Base-by-base conservation (phyloP, 805 yeast genomes). In the Wickerhamiella domercqiae region DNA sequence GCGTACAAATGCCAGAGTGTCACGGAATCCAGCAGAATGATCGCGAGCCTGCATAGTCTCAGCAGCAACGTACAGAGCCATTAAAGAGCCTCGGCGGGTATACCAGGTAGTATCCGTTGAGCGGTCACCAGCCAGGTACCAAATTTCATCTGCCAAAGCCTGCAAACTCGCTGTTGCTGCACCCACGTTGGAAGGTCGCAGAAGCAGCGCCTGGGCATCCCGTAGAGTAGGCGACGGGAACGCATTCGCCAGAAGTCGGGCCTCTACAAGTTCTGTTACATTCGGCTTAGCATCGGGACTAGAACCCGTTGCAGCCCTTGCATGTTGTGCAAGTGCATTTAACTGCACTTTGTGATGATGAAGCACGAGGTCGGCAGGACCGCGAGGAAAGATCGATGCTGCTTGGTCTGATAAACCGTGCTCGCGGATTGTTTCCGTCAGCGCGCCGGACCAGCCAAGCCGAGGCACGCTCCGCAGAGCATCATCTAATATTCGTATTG, bases 61-160 rank as follows among this genome's bases (percentile, higher is more conserved):
- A 29, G 54, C 42, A 28, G 77, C 70, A 2, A 79, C 78, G 55
- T 80, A 82, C 2, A 78, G 68, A 2, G 78, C 65, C 18, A 80
- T 68, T 13, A 87, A 53, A 6, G 79, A 68, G 13, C 78, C 61
- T 46, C 98, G 65, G 52, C 84, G 80, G n/a, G 93, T 64, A 56
- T 87, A 87, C 98, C 98, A 87, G 3, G 82, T 78, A 54, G 79
- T 75, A 55, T 83, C 94, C 15, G 61, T 74, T 16, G 90, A 70
- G 37, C 57, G 51, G 53, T 86, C 96, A 7, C 86, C 90, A 0
- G 94, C 74, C 47, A 71, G 73, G 56, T 60, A 83, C 32, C 81
- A 70, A 41, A 87, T 66, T 53, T 90, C 97, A 59, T 87, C 97
- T 9, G 83, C 67, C 39, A 86, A 64, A 37, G 71, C 67, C 47